Conservation (phyloP, 495 filamentous ascomycete species). For the Talaromyces ruber region DNA sequence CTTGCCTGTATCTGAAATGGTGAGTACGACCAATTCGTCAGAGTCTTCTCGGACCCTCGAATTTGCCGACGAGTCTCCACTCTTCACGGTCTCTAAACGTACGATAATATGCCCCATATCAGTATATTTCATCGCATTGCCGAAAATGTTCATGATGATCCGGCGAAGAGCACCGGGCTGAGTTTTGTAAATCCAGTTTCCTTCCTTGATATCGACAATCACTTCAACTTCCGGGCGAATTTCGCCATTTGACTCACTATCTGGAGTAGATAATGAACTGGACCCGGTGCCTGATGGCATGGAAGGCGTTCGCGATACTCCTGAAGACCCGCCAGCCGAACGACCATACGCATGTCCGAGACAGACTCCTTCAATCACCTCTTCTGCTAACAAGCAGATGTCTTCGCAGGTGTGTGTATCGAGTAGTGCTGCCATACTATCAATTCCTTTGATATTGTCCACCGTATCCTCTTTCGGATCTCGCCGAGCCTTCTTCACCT, state of each 20-base stretch:
- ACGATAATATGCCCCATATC: constrained; percentile 57
- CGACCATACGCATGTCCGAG: constrained; percentile 42
- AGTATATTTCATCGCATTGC: constrained; percentile 79
- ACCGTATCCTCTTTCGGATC: constrained; percentile 14
- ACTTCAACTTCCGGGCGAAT: constrained; percentile 38
- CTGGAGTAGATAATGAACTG: constrained; percentile 5
- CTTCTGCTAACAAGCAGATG: constrained; percentile 33
- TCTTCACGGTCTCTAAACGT: constrained; percentile 35
- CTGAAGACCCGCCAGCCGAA: constrained; percentile 3
- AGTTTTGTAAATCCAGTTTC: constrained; percentile 54
- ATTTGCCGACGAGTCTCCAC: background rate
- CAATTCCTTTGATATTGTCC: constrained; percentile 21
- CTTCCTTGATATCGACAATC: constrained; percentile 53
- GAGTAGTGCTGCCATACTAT: constrained; percentile 28
- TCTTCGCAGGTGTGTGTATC: constrained; percentile 39
- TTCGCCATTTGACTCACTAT: constrained; percentile 4
- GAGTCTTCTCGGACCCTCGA: constrained; percentile 16
- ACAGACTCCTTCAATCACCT: constrained; percentile 43
- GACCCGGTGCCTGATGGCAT: background rate
- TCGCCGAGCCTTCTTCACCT: constrained; percentile 21
- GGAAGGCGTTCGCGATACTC: background rate
- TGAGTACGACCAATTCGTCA: constrained; percentile 37
- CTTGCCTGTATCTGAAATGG: constrained; percentile 57
- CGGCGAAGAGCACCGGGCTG: constrained; percentile 67
- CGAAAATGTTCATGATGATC: constrained; percentile 74